Conservation (phyloP, 2,329 filamentous ascomycete genomes). For the Fusarium pseudograminearum region DNA sequence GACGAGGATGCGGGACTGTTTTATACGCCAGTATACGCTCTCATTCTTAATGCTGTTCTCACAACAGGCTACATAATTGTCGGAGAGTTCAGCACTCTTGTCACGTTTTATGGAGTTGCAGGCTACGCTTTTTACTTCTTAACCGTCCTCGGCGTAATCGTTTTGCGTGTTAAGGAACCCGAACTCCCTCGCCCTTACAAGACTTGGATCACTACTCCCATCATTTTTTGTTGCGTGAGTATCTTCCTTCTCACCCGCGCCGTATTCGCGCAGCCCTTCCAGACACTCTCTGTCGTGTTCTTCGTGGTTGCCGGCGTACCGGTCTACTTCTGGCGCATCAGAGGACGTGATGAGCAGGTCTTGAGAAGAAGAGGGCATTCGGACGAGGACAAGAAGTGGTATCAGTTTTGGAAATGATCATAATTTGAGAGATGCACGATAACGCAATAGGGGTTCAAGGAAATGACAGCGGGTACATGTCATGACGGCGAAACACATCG, state of each 20-base stretch:
- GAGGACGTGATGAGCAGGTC: slow-evolving; percentile 67
- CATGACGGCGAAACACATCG: slow-evolving; percentile 12
- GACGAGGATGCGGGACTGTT: slow-evolving; percentile 86
- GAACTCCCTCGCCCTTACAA: slow-evolving; percentile 89
- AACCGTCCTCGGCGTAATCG: slow-evolving; percentile 91
- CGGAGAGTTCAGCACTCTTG: slow-evolving; percentile 89
- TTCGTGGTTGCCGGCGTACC: slow-evolving; percentile 88
- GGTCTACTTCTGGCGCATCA: slow-evolving; percentile 89
- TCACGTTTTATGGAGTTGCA: slow-evolving; percentile 97
- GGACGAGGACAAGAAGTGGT: slow-evolving; percentile 58
- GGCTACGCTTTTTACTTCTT: slow-evolving; percentile 98
- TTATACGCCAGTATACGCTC: slow-evolving; percentile 93
- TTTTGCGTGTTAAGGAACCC: slow-evolving; percentile 89
- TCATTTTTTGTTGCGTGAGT: slow-evolving; percentile 98
- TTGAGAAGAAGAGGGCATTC: slow-evolving; percentile 55
- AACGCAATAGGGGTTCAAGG: neutral
- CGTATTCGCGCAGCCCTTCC: slow-evolving; percentile 89
- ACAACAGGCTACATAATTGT: slow-evolving; percentile 83
- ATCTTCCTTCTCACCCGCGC: slow-evolving; percentile 90
- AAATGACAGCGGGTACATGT: slow-evolving; percentile 14
- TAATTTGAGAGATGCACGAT: neutral
- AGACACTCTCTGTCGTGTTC: slow-evolving; percentile 86
- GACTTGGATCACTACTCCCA: slow-evolving; percentile 96
- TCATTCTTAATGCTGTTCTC: slow-evolving; percentile 81
- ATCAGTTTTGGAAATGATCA: slow-evolving; percentile 69